Conservation (phyloP, 768 basidiomycete genomes). For the Pluteus cervinus region DNA sequence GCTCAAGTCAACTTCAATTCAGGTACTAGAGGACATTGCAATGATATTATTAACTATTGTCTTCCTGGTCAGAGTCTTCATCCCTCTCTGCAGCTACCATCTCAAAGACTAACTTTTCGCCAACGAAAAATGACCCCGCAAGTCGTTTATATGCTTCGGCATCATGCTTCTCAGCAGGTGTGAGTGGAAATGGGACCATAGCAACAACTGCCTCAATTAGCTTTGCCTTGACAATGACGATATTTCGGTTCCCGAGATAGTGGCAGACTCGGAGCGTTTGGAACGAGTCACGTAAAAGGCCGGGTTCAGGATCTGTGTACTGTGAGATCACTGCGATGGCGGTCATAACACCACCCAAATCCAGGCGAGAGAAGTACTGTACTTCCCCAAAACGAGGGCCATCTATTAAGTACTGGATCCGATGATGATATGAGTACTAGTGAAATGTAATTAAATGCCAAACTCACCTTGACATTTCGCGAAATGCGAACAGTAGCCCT, state of each 20-base stretch:
- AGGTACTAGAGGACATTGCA: too few species aligned
- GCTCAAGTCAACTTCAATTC: too few species aligned
- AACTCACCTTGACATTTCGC: conserved; percentile 16
- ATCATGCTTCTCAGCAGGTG: not conserved
- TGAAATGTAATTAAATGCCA: not conserved
- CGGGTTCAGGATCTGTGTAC: not conserved
- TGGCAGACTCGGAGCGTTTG: not conserved
- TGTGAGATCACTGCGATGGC: not conserved
- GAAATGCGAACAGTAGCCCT: conserved; percentile 6
- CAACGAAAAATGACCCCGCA: too few species aligned
- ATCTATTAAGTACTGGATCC: not conserved
- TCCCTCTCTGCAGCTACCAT: too few species aligned
- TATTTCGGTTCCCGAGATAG: not conserved
- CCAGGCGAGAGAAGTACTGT: not conserved
- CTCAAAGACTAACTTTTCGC: too few species aligned
- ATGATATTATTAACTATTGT: too few species aligned
- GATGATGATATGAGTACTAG: not conserved
- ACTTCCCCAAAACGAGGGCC: not conserved
- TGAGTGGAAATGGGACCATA: conserved; percentile 1
- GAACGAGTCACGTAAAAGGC: not conserved
- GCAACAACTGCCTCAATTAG: not conserved
- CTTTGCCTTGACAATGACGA: not conserved
- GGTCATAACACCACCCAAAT: not conserved
- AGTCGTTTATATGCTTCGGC: too few species aligned
- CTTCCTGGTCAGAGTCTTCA: too few species aligned